Evolutionary conservation across 352 stramenopile species (phyloP).

Genomic region (Globisporangium mamillatum): DNA sequence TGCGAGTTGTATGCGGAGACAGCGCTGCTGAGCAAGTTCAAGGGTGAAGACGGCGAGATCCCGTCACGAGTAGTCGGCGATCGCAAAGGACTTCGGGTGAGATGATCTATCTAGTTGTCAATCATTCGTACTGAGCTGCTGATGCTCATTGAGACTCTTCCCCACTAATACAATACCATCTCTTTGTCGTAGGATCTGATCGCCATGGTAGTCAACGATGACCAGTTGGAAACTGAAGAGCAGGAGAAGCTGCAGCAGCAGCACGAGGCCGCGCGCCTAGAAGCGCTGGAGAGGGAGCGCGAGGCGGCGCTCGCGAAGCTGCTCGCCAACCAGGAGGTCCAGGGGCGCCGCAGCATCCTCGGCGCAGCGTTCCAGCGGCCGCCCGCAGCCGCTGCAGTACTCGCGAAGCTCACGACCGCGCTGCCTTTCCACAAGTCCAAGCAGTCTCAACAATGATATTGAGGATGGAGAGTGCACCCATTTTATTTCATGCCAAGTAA

Average conservation of each 20-base stretch:
- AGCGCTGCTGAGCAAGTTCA: constrained; percentile 25
- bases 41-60: constrained; percentile 15
- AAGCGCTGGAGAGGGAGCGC: constrained; percentile 15
- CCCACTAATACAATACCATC: background rate
- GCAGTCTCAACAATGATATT: background rate
- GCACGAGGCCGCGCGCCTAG: constrained; percentile 8
- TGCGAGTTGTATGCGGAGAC: constrained; percentile 73
- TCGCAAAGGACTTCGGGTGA: constrained; percentile 54
- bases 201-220: constrained; percentile 39
- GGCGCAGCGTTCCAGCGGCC: constrained; percentile 21
- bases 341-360: constrained; percentile 18
- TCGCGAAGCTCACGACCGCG: constrained; percentile 13
- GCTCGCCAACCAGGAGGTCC: constrained; percentile 17
- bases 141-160: background rate
- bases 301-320: constrained; percentile 13
- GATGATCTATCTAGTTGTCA: background rate
- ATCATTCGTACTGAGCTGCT: background rate
- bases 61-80: constrained; percentile 36
- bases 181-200: constrained; percentile 44
- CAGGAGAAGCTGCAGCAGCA: constrained; percentile 27
- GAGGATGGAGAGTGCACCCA: constrained; percentile 9
- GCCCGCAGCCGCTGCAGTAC: constrained; percentile 1
- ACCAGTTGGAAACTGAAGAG: constrained; percentile 38
- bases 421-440: constrained; percentile 10
- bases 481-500: background rate